Base-by-base conservation (phyloP, 257 asterid species). In the Solanum chiquidenum region DNA sequence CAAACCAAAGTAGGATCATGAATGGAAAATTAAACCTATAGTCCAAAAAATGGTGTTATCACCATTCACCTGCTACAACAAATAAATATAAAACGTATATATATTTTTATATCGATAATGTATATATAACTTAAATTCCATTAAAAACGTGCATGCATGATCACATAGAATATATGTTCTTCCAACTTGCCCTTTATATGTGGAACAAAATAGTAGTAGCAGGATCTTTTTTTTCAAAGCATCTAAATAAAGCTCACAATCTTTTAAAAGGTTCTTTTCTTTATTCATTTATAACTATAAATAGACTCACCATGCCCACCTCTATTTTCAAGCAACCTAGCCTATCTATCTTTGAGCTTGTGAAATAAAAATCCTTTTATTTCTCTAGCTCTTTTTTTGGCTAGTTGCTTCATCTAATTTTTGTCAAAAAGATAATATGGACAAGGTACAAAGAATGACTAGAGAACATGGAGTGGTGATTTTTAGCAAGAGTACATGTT, bases 401-500 rank as follows among this genome's bases (percentile, higher is more conserved):
- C 85, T 44, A 79, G 38, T 79, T 79, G 64, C 84, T 79, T 79
- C 62, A 49, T 49, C 60, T 49, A 49, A 49, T 49, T 49, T 46
- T 49, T 49, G 58, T 49, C 58, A 49, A 49, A 49, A 14, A 14
- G 9, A 3, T 16, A 14, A 68, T 18, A 93, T 94, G 96, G 98
- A 95, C 37, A 94, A 92, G 90, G 92, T 95, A 64, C 75, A n/a
- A 16, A 92, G 93, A 82, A 84, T 95, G 83, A 89, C 93, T 13
- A 89, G 94, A 16, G 96, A 95, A 64, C 91, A 93, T 8, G 97
- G 96, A 3, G 90, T 95, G 74, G 18, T 95, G 93, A 92, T 95
- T 42, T 92, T 95, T 91, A 94, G 97, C 94, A 95, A 93, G 79
- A 93, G 93, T 92, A 91, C 85, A 6, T 95, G 98, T 88, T 95